phyloP scores from a whole-genome alignment of 805 yeast genomes.

The Kodamaea neixiangensis region DNA sequence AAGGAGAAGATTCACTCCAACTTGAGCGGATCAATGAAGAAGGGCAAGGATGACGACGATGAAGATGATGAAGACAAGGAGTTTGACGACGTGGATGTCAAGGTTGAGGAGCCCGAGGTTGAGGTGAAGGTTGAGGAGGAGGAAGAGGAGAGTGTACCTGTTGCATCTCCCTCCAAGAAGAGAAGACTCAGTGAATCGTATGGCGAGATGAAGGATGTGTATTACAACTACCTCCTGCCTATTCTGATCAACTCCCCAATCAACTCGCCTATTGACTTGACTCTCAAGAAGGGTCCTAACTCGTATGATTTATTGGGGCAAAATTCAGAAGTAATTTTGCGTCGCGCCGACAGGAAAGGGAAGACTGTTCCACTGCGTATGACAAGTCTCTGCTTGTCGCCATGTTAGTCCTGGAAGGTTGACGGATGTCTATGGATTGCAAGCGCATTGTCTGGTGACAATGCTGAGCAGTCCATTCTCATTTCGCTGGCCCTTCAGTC shows the following conservation, averaged over 20 bases:
- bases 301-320: constrained; percentile 41
- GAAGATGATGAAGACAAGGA: constrained; percentile 16
- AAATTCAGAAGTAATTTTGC: constrained; percentile 50
- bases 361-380: constrained; percentile 1
- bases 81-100: constrained; percentile 4
- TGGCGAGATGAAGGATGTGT: constrained; percentile 14
- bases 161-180: constrained; percentile 1
- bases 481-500: constrained; percentile 1
- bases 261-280: constrained; percentile 42
- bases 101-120: neutral
- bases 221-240: constrained; percentile 44
- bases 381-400: constrained; percentile 32
- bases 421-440: neutral
- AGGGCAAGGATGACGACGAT: constrained; percentile 11
- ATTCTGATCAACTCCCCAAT: constrained; percentile 42
- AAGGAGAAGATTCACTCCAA: constrained; percentile 29
- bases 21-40: constrained; percentile 17
- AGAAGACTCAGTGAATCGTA: constrained; percentile 13
- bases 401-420: constrained; percentile 6
- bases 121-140: neutral
- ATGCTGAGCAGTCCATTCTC: neutral
- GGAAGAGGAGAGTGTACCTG: neutral
- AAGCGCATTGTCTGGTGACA: constrained; percentile 1
- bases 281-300: constrained; percentile 15
- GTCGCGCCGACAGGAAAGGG: constrained; percentile 15